These are phyloP conservation scores for Ceratocystis lukuohia DNA, from an alignment of 2,329 filamentous ascomycete genomes.

Conservation along the genomic window DNA sequence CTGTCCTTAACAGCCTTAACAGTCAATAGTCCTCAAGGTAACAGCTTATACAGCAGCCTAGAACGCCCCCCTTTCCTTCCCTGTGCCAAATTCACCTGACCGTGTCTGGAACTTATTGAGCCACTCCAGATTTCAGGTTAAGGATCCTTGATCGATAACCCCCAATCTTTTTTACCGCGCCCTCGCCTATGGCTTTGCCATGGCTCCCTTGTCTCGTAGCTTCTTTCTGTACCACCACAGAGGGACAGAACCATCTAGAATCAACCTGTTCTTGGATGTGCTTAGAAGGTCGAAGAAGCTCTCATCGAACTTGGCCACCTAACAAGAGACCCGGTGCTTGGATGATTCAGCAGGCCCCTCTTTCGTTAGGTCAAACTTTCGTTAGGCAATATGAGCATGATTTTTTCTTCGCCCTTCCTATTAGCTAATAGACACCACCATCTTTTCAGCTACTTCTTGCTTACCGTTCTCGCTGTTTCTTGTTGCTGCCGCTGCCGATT, in stretches of 20 bases:
- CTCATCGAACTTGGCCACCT: too few species aligned
- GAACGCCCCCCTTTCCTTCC: background rate
- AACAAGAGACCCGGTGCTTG: background rate
- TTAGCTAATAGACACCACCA: too few species aligned
- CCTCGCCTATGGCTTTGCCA: background rate
- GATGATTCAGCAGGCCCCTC: too few species aligned
- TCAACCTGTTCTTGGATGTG: background rate
- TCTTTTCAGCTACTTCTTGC: too few species aligned
- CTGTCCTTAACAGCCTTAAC: background rate
- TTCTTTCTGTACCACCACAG: background rate
- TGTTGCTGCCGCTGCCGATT: too few species aligned
- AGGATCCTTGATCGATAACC: background rate
- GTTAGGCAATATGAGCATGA: too few species aligned
- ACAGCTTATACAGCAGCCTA: background rate
- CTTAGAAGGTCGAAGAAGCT: background rate
- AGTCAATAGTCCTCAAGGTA: background rate
- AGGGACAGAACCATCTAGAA: constrained; percentile 7
- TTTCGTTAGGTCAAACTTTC: too few species aligned
- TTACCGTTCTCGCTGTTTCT: too few species aligned
- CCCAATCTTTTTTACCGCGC: background rate
- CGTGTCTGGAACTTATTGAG: background rate
- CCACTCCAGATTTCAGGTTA: background rate
- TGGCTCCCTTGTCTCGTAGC: background rate
- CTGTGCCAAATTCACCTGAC: background rate
- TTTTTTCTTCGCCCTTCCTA: too few species aligned